Conservation (phyloP, 257 asterid genomes). For the Anisodus acutangulus region DNA sequence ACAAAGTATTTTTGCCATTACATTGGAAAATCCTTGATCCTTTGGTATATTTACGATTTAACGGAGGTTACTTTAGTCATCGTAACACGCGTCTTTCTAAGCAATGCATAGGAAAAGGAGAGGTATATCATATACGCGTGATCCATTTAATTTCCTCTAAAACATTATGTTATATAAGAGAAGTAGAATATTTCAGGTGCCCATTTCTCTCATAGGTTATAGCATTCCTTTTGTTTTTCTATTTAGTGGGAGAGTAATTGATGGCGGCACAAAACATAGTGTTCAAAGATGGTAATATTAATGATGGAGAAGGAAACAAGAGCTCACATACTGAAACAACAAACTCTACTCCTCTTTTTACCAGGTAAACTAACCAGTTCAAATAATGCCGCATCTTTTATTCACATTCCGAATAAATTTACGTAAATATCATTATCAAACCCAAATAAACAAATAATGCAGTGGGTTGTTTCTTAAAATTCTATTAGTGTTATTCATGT, state of each 20-base stretch:
- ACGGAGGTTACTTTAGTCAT: neutral
- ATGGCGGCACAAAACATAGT: neutral
- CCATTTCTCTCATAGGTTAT: neutral
- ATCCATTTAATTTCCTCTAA: neutral
- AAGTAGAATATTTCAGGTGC: neutral
- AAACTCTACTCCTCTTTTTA: neutral
- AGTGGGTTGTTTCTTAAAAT: neutral
- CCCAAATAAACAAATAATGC: neutral
- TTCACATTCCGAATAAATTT: neutral
- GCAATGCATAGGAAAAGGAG: neutral
- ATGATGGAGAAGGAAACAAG: neutral
- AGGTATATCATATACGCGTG: neutral
- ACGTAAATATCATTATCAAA: neutral
- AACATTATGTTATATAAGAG: too few species aligned
- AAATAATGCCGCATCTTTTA: neutral
- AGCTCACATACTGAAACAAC: neutral
- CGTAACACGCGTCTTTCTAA: neutral
- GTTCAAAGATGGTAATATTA: neutral
- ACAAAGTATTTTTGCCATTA: neutral
- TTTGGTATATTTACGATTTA: neutral
- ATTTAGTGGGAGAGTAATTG: neutral
- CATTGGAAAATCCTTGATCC: neutral
- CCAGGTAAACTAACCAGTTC: neutral
- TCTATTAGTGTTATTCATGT: neutral
- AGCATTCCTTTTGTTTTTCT: neutral